These are phyloP conservation scores for Hemisphaericaspora xylanilytica DNA, from an alignment of 1,139 yeast genomes.

Conservation along the genomic window DNA sequence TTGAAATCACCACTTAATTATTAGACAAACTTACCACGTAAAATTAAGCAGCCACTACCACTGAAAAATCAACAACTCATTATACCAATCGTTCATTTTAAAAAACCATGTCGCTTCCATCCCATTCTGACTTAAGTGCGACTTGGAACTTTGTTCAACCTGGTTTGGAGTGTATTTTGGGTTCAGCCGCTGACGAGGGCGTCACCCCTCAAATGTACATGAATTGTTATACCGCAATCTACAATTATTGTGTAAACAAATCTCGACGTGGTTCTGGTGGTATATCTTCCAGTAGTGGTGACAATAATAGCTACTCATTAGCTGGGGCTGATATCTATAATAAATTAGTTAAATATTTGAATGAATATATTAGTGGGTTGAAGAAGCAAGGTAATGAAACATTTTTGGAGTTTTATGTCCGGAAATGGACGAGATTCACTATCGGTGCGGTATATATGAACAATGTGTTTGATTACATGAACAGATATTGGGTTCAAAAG, in stretches of 20 bases:
- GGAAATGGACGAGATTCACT: constrained; percentile 85
- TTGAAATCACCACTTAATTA: no score
- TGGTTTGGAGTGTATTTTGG: constrained; percentile 66
- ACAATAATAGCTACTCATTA: constrained; percentile 43
- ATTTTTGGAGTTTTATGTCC: constrained; percentile 80
- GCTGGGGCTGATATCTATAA: constrained; percentile 90
- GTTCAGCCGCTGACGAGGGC: constrained; percentile 62
- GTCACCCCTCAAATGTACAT: constrained; percentile 73
- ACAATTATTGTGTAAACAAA: constrained; percentile 88
- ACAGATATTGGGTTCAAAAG: constrained; percentile 96
- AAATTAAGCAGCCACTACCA: no score
- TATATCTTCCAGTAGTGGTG: constrained; percentile 11
- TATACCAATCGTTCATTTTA: not conserved
- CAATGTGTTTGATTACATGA: constrained; percentile 93
- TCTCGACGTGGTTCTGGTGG: constrained; percentile 41
- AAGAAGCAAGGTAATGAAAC: constrained; percentile 56
- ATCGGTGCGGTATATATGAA: constrained; percentile 90
- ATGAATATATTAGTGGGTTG: constrained; percentile 55
- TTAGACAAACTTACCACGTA: no score
- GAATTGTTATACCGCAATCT: constrained; percentile 78
- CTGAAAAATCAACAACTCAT: not conserved
- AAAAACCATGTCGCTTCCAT: constrained; percentile 19
- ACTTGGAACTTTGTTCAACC: constrained; percentile 81
- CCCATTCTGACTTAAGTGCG: constrained; percentile 54
- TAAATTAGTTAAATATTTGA: constrained; percentile 65